A percentile compares a stretch with the other conserved stretches of the same genome.
phyloP scores from a whole-genome alignment of 108 stramenopile species.

The Cyclotella distinguenda region DNA sequence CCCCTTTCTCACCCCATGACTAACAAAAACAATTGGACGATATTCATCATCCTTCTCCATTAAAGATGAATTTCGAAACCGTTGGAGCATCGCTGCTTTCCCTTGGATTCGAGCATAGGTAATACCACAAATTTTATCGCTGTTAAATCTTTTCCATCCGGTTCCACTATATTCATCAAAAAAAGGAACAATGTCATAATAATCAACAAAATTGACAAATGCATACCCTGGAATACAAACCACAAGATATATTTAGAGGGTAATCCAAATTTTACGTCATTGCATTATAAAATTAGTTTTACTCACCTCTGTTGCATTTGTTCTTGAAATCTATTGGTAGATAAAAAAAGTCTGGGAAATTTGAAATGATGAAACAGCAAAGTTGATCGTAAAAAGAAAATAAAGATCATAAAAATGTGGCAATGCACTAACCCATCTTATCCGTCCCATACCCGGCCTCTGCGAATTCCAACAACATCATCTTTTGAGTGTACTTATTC shows the following conservation, averaged over 20 bases:
- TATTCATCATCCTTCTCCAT: slow-evolving; percentile 98
- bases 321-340: slow-evolving; percentile 99
- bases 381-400: not conserved
- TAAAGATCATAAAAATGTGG: not conserved
- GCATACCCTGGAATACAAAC: slow-evolving; percentile 68
- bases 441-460: slow-evolving; percentile 88
- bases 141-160: slow-evolving; percentile 95
- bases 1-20: slow-evolving; percentile 49
- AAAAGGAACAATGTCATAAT: slow-evolving; percentile 86
- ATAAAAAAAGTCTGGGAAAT: slow-evolving; percentile 98
- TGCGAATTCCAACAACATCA: slow-evolving; percentile 92
- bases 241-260: not conserved
- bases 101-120: slow-evolving; percentile 99
- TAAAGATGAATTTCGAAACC: slow-evolving; percentile 96
- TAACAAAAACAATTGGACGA: slow-evolving; percentile 88
- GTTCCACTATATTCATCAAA: slow-evolving; percentile 88
- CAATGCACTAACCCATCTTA: slow-evolving; percentile 48
- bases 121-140: slow-evolving; percentile 97
- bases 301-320: slow-evolving; percentile 90
- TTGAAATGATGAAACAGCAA: not conserved
- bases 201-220: slow-evolving; percentile 96
- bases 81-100: slow-evolving; percentile 94
- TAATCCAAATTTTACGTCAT: too few relatives aligned
- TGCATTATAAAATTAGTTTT: not conserved
- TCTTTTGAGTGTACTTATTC: slow-evolving; percentile 99